These are phyloP conservation scores for Solioccasus polychromus DNA, from an alignment of 768 basidiomycete genomes.

Conservation along the genomic window DNA sequence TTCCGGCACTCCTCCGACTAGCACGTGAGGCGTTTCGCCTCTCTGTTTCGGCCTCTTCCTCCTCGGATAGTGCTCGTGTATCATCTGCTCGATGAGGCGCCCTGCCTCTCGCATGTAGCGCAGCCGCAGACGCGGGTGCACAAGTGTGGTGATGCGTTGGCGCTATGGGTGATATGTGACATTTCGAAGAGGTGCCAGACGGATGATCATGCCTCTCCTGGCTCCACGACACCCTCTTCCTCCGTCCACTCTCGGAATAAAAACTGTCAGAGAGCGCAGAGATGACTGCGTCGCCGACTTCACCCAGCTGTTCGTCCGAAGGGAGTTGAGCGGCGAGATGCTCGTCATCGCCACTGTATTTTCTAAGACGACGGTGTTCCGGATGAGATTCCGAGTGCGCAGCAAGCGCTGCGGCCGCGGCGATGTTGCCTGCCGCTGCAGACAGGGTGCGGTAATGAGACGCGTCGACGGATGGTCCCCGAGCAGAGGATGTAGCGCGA, in stretches of 20 bases:
- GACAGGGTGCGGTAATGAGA: slow-evolving; percentile 70
- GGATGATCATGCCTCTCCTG: slow-evolving; percentile 58
- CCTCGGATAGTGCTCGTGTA: no score
- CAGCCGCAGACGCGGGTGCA: slow-evolving; percentile 7
- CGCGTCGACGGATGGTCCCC: slow-evolving; percentile 51
- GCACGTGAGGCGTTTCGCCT: slow-evolving; percentile 52
- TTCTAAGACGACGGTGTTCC: slow-evolving; percentile 33
- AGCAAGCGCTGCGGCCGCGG: slow-evolving; percentile 66
- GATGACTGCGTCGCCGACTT: slow-evolving; percentile 50
- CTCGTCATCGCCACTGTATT: slow-evolving; percentile 26
- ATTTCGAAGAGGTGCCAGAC: slow-evolving; percentile 41
- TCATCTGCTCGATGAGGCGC: slow-evolving; percentile 40
- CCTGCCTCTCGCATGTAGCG: slow-evolving; percentile 42
- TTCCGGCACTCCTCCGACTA: slow-evolving; percentile 66
- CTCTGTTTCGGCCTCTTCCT: slow-evolving; percentile 20
- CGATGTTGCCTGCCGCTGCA: slow-evolving; percentile 67
- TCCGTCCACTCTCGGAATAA: slow-evolving; percentile 64
- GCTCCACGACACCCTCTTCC: slow-evolving; percentile 68
- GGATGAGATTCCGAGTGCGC: slow-evolving; percentile 54
- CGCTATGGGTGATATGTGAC: slow-evolving; percentile 31
- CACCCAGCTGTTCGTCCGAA: slow-evolving; percentile 33
- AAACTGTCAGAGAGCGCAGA: slow-evolving; percentile 69
- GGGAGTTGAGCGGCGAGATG: slow-evolving; percentile 11
- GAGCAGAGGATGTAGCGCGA: slow-evolving; percentile 41
- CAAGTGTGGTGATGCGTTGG: slow-evolving; percentile 32